Conservation (phyloP, 1,139 yeast species). For the Hyphopichia buzzinii region DNA sequence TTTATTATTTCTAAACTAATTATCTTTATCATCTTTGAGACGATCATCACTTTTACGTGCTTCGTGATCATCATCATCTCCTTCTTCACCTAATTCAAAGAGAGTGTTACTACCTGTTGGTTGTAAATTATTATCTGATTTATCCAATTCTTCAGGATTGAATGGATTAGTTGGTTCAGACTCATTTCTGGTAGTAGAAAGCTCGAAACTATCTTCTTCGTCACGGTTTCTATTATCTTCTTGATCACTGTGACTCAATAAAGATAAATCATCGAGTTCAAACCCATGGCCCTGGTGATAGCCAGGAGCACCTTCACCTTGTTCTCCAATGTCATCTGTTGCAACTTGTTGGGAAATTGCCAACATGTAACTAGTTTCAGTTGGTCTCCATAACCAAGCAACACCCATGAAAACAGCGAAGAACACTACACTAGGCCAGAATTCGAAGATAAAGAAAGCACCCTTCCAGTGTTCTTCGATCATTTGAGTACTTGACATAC, state of each 20-base stretch:
- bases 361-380: conserved; percentile 89
- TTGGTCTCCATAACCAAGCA: conserved; percentile 96
- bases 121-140: conserved; percentile 8
- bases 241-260: conserved; percentile 52
- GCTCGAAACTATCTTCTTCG: conserved; percentile 37
- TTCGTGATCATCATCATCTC: conserved; percentile 26
- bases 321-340: conserved; percentile 63
- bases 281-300: conserved; percentile 53
- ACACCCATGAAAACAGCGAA: conserved; percentile 79
- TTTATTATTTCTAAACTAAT: conserved; percentile 10
- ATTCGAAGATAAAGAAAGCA: conserved; percentile 83
- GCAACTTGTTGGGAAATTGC: conserved; percentile 94
- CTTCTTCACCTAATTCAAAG: conserved; percentile 39
- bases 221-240: conserved; percentile 19
- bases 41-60: conserved; percentile 26
- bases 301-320: conserved; percentile 33
- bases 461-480: conserved; percentile 91
- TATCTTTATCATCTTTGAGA: too few species aligned
- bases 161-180: conserved; percentile 19
- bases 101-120: conserved; percentile 25
- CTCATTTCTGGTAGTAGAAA: conserved; percentile 18
- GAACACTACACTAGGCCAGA: conserved; percentile 93
- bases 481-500: conserved; percentile 72
- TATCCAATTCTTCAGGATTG: conserved; percentile 20
- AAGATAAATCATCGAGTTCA: conserved; percentile 71